Evolutionary conservation across 306 rosid species (phyloP).

Genomic region (Prinsepia uniflora): DNA sequence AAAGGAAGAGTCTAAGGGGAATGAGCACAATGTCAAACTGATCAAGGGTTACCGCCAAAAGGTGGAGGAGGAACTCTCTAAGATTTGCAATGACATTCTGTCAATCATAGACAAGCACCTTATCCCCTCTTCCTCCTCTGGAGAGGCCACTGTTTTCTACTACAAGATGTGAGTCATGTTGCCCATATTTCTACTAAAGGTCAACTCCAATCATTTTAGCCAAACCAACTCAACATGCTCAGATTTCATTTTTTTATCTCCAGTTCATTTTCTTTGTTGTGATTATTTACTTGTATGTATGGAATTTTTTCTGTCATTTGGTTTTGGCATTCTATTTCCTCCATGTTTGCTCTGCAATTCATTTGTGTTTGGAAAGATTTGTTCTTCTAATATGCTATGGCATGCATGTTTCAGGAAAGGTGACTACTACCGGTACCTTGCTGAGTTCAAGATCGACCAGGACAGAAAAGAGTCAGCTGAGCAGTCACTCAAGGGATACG

Average conservation of each 20-base stretch:
- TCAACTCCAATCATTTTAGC: background rate
- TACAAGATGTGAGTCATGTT: slow-evolving; percentile 80
- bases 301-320: slow-evolving; percentile 6
- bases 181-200: background rate
- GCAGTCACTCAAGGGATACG: slow-evolving; percentile 52
- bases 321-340: slow-evolving; percentile 12
- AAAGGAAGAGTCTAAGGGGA: slow-evolving; percentile 93
- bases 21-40: slow-evolving; percentile 81
- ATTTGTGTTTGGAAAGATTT: background rate
- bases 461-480: slow-evolving; percentile 55
- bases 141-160: slow-evolving; percentile 93
- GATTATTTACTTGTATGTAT: slow-evolving; percentile 4
- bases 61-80: slow-evolving; percentile 93
- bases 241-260: background rate
- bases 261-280: slow-evolving; percentile 1
- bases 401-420: slow-evolving; percentile 42
- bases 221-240: slow-evolving; percentile 9
- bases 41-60: slow-evolving; percentile 83
- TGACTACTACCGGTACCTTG: slow-evolving; percentile 49
- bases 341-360: background rate
- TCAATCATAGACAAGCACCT: slow-evolving; percentile 75
- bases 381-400: background rate
- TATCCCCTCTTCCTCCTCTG: slow-evolving; percentile 73
- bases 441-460: slow-evolving; percentile 52
- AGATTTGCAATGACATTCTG: slow-evolving; percentile 84